A percentile compares a stretch with the other conserved stretches of the same genome.
phyloP scores from a whole-genome alignment of 164 flowering plant species.

The Saururus chinensis region DNA sequence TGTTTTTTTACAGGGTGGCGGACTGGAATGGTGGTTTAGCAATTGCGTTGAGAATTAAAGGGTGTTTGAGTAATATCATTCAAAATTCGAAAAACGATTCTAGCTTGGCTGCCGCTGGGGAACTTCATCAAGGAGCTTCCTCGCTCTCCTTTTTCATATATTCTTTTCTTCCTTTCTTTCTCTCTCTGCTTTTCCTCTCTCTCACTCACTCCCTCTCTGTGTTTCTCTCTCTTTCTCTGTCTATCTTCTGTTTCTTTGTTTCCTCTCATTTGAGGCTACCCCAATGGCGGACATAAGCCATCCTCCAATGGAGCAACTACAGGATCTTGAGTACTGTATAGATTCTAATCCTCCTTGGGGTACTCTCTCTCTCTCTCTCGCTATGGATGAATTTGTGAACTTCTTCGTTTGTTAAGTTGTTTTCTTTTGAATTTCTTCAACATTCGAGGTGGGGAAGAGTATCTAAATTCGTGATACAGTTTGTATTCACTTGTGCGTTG shows the following conservation, averaged over 20 bases:
- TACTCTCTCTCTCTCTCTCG: constrained; percentile 14
- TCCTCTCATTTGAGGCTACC: constrained; percentile 11
- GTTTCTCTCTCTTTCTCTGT: background rate
- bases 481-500: too few relatives aligned
- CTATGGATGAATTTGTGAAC: background rate
- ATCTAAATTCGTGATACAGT: too few relatives aligned
- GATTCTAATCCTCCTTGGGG: constrained; percentile 97
- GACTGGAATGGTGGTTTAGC: too few relatives aligned
- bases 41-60: too few relatives aligned
- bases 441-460: background rate
- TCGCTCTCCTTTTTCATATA: background rate
- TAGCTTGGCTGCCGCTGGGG: constrained; percentile 80
- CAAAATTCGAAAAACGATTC: constrained; percentile 78
- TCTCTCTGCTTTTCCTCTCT: background rate
- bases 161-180: background rate
- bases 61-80: background rate
- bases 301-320: constrained; percentile 91
- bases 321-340: constrained; percentile 88
- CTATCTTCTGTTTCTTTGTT: constrained; percentile 7
- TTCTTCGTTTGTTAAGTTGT: background rate
- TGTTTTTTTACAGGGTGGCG: background rate
- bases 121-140: constrained; percentile 61
- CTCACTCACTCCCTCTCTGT: background rate
- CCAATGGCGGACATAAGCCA: constrained; percentile 71
- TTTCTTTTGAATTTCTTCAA: background rate